phyloP scores from a whole-genome alignment of 768 basidiomycete genomes.

The Tricholoma sp. region DNA sequence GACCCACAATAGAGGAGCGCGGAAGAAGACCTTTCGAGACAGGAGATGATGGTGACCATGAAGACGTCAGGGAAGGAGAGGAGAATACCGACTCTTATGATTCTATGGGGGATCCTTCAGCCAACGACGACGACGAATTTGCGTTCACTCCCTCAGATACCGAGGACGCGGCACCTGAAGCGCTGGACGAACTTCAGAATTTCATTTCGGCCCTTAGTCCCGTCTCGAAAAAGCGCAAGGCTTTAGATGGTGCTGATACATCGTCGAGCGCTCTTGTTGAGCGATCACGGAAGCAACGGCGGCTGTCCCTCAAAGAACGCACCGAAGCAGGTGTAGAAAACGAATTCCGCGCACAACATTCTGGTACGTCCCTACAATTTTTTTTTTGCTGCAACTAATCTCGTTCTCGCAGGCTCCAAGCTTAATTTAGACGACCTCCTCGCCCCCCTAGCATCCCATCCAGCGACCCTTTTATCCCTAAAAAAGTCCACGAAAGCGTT shows the following conservation, averaged over 20 bases:
- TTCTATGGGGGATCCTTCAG: conserved; percentile 25
- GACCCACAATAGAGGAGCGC: conserved; percentile 5
- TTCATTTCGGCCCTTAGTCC: conserved; percentile 70
- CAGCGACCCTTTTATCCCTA: conserved; percentile 55
- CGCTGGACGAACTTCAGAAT: conserved; percentile 62
- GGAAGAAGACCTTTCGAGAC: conserved; percentile 10
- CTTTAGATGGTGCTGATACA: conserved; percentile 27
- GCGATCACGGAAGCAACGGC: conserved; percentile 44
- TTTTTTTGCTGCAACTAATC: background rate
- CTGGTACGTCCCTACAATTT: conserved; percentile 31
- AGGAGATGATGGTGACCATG: conserved; percentile 29
- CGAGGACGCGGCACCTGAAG: conserved; percentile 45
- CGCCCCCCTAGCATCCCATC: conserved; percentile 60
- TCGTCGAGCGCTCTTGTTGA: conserved; percentile 19
- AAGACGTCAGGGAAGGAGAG: conserved; percentile 13
- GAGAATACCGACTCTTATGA: conserved; percentile 18
- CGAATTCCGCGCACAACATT: conserved; percentile 62
- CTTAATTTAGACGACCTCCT: conserved; percentile 73
- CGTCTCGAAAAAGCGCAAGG: conserved; percentile 66
- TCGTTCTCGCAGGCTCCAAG: conserved; percentile 37
- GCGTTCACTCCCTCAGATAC: conserved; percentile 46
- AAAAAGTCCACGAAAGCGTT: conserved; percentile 68
- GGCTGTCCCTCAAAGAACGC: conserved; percentile 58
- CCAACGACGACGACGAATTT: conserved; percentile 42
- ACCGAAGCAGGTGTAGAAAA: conserved; percentile 79